Base-by-base conservation (phyloP, 176 grass and related monocot species). In the Oryza brachyantha region DNA sequence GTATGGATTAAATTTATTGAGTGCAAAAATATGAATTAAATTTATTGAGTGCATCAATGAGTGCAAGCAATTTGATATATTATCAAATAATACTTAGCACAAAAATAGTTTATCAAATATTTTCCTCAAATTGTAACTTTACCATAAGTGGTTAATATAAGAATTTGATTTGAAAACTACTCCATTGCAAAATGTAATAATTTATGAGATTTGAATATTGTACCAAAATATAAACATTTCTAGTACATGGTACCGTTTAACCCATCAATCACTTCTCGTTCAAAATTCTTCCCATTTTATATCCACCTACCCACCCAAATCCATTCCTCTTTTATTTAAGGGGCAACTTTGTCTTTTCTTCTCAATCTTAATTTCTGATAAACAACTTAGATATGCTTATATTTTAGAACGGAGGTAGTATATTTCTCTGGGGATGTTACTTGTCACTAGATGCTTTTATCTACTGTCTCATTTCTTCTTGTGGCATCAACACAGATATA, bases 41-140 rank as follows among this genome's bases (percentile, higher is more conserved):
- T 11, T 50, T 10, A 68, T 37, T 63, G 74, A 74, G 75, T 22
- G 61, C 16, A 74, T 68, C n/a, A n/a, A 48, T 14, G 1, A 59
- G 14, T 67, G 41, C 48, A 7, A 65, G 36, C 68, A 79, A 79
- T 80, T 11, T 35, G 32, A 74, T 68, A 74, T 71, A 55, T 29
- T 19, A 62, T 77, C n/a, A 64, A 12, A 71, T 29, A 10, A 29
- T 55, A 24, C 25, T 66, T 70, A 29, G 31, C 60, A 24, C 66
- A 71, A 60, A 16, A 73, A 40, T 10, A 21, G 24, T 55, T 64
- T 26, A 63, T 13, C 31, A 12, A 26, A 52, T 71, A 10, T 14
- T 70, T 64, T 77, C 34, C 14, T 76, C 40, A 36, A 37, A 82
- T n/a, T 27, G 25, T 35, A 64, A 65, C 10, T 40, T 45, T 61